Percentiles rank a stretch among this genome's conserved stretches.
These are phyloP conservation scores for Piper longum DNA, from an alignment of 164 flowering plant species.

Conservation along the genomic window DNA sequence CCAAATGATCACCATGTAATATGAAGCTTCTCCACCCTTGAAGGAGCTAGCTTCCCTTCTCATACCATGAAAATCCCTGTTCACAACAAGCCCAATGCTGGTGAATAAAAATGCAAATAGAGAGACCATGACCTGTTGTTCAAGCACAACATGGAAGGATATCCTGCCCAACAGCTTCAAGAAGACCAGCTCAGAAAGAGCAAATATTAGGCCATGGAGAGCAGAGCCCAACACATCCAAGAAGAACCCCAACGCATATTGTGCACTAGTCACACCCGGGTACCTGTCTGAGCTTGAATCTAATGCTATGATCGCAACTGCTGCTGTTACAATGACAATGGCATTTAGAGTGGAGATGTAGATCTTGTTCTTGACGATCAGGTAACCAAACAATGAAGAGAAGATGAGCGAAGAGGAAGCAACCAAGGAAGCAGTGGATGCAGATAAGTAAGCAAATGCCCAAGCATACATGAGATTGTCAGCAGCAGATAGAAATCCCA, in stretches of 20 bases:
- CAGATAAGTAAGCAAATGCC: conserved; percentile 86
- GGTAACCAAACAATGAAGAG: conserved; percentile 62
- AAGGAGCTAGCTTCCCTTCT: conserved; percentile 44
- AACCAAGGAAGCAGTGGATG: conserved; percentile 81
- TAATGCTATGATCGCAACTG: conserved; percentile 62
- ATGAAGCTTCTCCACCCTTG: conserved; percentile 44
- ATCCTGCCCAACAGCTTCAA: conserved; percentile 54
- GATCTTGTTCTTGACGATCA: conserved; percentile 57
- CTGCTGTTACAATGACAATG: conserved; percentile 62
- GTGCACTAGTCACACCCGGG: conserved; percentile 26
- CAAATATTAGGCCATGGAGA: conserved; percentile 89
- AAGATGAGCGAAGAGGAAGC: conserved; percentile 72
- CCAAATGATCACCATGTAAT: conserved; percentile 61
- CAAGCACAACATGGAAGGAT: conserved; percentile 84
- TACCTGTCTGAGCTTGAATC: conserved; percentile 79
- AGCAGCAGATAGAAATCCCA: conserved; percentile 83
- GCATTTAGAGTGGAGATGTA: conserved; percentile 48
- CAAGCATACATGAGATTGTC: conserved; percentile 86
- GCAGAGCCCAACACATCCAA: conserved; percentile 83
- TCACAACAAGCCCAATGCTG: conserved; percentile 51
- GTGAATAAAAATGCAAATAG: conserved; percentile 61
- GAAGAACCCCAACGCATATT: conserved; percentile 60
- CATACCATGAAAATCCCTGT: conserved; percentile 52
- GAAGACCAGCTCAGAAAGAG: conserved; percentile 76
- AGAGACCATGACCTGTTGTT: conserved; percentile 91